Percentiles rank a stretch among this genome's conserved stretches.
Evolutionary conservation across 768 basidiomycete genomes (phyloP).

Genomic region (Leccinellum albellum): DNA sequence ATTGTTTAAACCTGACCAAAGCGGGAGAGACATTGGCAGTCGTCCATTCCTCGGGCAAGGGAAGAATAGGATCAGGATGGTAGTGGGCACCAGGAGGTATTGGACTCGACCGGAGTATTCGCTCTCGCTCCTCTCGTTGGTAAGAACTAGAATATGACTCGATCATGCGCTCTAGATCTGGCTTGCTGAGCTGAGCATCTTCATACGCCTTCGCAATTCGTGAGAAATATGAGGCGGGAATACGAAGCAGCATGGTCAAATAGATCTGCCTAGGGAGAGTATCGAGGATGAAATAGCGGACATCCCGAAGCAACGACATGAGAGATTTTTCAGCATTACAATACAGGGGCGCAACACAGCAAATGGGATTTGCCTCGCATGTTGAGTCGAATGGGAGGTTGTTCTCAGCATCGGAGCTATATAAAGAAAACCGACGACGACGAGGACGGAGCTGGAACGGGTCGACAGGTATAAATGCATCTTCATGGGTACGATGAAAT

Average conservation of each 20-base stretch:
- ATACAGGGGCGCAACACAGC: conserved; percentile 18
- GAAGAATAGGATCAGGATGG: conserved; percentile 28
- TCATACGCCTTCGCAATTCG: conserved; percentile 74
- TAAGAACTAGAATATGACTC: conserved; percentile 26
- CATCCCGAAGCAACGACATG: conserved; percentile 15
- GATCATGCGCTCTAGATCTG: conserved; percentile 60
- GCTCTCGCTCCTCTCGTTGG: conserved; percentile 14
- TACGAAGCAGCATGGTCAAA: conserved; percentile 50
- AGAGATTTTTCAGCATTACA: conserved; percentile 16
- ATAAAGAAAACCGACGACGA: conserved; percentile 19
- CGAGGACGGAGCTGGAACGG: conserved; percentile 41
- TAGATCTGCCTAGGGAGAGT: conserved; percentile 43
- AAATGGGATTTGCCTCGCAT: conserved; percentile 22
- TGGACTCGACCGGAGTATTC: conserved; percentile 21
- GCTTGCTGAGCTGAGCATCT: conserved; percentile 73
- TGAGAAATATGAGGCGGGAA: conserved; percentile 79
- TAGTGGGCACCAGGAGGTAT: conserved; percentile 26
- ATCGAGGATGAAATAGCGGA: conserved; percentile 30
- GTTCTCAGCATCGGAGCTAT: conserved; percentile 20
- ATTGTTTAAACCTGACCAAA: conserved; percentile 55
- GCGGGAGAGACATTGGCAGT: conserved; percentile 54
- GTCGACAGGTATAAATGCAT: conserved; percentile 54
- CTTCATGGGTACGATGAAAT: conserved; percentile 50
- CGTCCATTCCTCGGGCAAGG: conserved; percentile 54
- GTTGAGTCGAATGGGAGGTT: conserved; percentile 14